Evolutionary conservation across 2,329 filamentous ascomycete species (phyloP), one percentile per base, ranked within the genome.

Genomic region (Penicillium oxalicum): DNA sequence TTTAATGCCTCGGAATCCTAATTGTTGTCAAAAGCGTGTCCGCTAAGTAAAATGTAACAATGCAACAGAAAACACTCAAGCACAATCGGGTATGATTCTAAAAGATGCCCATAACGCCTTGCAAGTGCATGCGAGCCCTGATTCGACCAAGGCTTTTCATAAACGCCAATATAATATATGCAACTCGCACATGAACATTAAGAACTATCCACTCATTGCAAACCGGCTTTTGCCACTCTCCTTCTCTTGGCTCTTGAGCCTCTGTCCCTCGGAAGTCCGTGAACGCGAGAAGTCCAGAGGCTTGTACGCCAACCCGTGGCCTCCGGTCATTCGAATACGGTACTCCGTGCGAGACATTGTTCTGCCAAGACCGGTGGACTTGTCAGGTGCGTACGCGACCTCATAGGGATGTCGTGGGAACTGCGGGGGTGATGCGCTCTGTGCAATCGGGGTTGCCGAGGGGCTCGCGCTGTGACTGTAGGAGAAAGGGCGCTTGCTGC

Each of bases 271-370:
- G 11, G 29, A 32, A 4, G 29, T 4, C 8, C 29, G 29, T 32
- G 49, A 45, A 6, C 56, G 54, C 2, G 58, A 58, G 12, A 65
- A 61, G 25, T 70, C 59, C 36, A 72, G 50, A 3, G 69, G 67
- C 48, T 69, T 71, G 33, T 67, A 70, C 4, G 72, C 72, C 41
- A 74, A 52, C 0, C 72, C 72, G 36, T 63, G 69, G 5, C 68
- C 71, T 9, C 72, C 72, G 5, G 71, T 74, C 38, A 61, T 49
- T 34, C 71, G 61, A 29, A 74, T 71, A 28, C 72, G 61, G 53
- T 70, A 62, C 50, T 74, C 72, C 0, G 70, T 72, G 13, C 71
- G 65, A 39, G 71, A 74, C 47, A 74, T 55, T 7, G 64, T 66
- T 29, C 66, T 60, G 4, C 69, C 69, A 4, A 70, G 58, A 9